These are phyloP conservation scores for Cinnamomum chago DNA, from an alignment of 164 flowering plant species.

Conservation along the genomic window DNA sequence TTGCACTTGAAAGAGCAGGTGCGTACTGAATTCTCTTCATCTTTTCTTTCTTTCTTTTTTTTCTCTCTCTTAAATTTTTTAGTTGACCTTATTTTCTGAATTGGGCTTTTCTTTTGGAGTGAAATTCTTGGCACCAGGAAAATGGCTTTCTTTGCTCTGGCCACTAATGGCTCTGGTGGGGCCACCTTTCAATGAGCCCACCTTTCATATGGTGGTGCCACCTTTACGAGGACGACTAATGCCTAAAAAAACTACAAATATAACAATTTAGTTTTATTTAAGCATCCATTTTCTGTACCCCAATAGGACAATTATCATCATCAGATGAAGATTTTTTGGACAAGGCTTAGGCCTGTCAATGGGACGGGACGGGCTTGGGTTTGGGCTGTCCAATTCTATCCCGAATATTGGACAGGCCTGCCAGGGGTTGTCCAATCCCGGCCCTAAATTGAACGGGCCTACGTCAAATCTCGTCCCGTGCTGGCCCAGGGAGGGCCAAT, in stretches of 20 bases:
- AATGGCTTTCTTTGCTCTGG: not conserved
- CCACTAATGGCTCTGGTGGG: not conserved
- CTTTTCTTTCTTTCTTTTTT: not conserved
- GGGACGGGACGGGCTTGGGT: too few relatives aligned
- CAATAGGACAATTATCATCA: not conserved
- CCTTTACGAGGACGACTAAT: too few relatives aligned
- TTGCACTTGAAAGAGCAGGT: slow-evolving; percentile 46
- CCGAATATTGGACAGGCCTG: too few relatives aligned
- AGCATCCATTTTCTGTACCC: not conserved
- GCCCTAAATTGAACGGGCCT: too few relatives aligned
- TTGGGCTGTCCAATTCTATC: too few relatives aligned
- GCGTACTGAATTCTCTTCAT: not conserved
- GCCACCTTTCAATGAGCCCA: not conserved
- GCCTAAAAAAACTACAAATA: too few relatives aligned
- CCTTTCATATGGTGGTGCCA: not conserved
- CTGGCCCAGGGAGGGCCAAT: too few relatives aligned
- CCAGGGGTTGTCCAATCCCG: too few relatives aligned
- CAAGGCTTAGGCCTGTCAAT: too few relatives aligned
- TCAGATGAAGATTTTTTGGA: not conserved
- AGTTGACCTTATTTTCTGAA: not conserved
- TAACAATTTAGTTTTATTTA: too few relatives aligned
- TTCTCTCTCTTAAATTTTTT: not conserved
- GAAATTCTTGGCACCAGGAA: not conserved
- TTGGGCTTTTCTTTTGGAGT: not conserved
- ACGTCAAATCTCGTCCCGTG: too few relatives aligned